Percentiles rank a stretch among this genome's conserved stretches.
Evolutionary conservation across 257 asterid genomes (phyloP).

Genomic region (Fraxinus americana): DNA sequence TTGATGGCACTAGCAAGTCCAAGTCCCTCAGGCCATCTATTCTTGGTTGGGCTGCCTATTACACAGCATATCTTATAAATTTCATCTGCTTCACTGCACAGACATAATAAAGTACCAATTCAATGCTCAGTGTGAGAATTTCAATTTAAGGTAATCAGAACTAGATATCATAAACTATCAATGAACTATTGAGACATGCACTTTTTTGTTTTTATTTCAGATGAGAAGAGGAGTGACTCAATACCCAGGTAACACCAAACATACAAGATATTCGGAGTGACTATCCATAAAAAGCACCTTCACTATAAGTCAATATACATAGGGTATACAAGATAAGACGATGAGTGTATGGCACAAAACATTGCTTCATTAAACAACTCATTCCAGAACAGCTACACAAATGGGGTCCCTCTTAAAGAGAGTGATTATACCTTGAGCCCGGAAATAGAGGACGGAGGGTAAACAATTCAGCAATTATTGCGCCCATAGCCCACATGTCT

Average conservation of each 20-base stretch:
- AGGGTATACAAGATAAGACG: neutral
- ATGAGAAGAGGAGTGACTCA: neutral
- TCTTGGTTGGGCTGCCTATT: slow-evolving; percentile 56
- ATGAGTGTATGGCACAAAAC: neutral
- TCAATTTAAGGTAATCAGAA: neutral
- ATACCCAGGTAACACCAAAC: neutral
- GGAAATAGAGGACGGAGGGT: slow-evolving; percentile 71
- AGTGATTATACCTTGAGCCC: slow-evolving; percentile 52
- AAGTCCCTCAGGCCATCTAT: slow-evolving; percentile 65
- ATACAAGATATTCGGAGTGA: neutral
- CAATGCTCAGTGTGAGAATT: neutral
- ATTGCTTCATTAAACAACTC: neutral
- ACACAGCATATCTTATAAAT: slow-evolving; percentile 64
- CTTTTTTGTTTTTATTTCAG: neutral
- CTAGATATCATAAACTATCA: neutral
- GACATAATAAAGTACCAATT: neutral
- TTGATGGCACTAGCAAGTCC: slow-evolving; percentile 62
- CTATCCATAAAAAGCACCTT: neutral
- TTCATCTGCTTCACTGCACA: slow-evolving; percentile 65
- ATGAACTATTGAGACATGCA: neutral
- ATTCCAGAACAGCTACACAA: slow-evolving; percentile 13
- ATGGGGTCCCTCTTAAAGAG: slow-evolving; percentile 3
- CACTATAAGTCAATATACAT: neutral
- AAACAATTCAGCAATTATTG: slow-evolving; percentile 72
- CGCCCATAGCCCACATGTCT: slow-evolving; percentile 95